Percentiles rank a stretch among this genome's conserved stretches.
Evolutionary conservation across 306 rosid species (phyloP).

Genomic region (Quercus gilva): DNA sequence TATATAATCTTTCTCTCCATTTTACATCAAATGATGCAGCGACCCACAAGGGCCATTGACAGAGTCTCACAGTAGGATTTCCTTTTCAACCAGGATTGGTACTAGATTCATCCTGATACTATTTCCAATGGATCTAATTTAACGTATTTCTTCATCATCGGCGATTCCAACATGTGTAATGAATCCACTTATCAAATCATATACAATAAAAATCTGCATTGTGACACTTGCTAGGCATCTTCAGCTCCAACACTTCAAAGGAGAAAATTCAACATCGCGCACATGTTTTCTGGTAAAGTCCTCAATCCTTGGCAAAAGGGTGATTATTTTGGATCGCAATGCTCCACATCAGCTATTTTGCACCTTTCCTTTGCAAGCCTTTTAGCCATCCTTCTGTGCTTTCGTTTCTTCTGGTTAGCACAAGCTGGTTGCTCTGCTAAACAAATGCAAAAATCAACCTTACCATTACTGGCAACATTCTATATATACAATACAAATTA

Average conservation of each 20-base stretch:
- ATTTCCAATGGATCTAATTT: too few species aligned
- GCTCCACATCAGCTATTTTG: constrained; percentile 13
- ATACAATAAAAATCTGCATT: background rate
- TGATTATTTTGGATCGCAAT: constrained; percentile 8
- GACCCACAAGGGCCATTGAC: too few species aligned
- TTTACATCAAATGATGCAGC: too few species aligned
- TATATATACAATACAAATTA: too few species aligned
- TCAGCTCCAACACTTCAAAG: background rate
- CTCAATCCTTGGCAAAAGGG: background rate
- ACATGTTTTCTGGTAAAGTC: background rate
- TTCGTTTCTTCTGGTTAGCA: constrained; percentile 33
- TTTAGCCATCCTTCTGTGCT: constrained; percentile 58
- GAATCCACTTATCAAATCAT: too few species aligned
- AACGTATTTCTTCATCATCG: too few species aligned
- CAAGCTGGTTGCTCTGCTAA: constrained; percentile 25
- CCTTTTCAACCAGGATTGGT: too few species aligned
- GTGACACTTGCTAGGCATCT: background rate
- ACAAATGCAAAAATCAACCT: constrained; percentile 2
- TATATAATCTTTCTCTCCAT: too few species aligned
- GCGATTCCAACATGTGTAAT: too few species aligned
- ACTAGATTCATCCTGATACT: too few species aligned
- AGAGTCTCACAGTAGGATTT: too few species aligned
- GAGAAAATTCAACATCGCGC: background rate
- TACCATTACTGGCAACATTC: too few species aligned
- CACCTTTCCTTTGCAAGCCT: constrained; percentile 34